Evolutionary conservation across 1,284 basidiomycete species (phyloP), one percentile per base, ranked within the genome.

Genomic region (Peniophora sp.): DNA sequence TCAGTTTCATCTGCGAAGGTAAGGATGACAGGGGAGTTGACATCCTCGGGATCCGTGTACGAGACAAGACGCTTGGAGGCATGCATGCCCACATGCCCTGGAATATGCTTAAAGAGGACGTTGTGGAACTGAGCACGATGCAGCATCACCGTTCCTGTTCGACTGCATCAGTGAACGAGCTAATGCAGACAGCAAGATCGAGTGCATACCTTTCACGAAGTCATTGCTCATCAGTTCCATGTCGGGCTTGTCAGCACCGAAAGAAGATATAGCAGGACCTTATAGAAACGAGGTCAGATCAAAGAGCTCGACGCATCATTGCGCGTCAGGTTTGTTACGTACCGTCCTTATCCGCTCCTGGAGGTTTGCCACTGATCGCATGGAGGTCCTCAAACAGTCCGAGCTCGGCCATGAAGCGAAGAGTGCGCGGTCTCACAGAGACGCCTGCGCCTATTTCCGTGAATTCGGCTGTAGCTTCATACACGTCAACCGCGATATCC

Each of bases 391-490:
- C 46, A 5, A 62, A 66, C 44, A 77, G 59, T 2, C 70, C 72
- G 50, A 77, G 66, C 6, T 61, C 53, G 45, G 69, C 59, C 16
- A 77, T 56, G 27, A 76, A 72, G 34, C 60, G 61, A 74, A 74
- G 75, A 11, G 73, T 66, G 45, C 64, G 56, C 10, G 61, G 62
- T 71, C 72, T 74, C 24, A 76, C 70, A 69, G 71, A 72, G 17
- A 76, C 69, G 1, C 74, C 75, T 10, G 75, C 75, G 3, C 74
- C 74, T 24, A 78, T 74, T 56, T 78, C 75, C 49, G 64, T 70
- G 62, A 77, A 75, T 19, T 65, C 67, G 6, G 63, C 66, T 10
- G 75, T 66, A 5, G 72, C 69, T 59, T 78, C 75, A 58, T 75
- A 78, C 1, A 78, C 59, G 27, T 70, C 64, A 3, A 77, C 70